These are phyloP conservation scores for Poa pratensis DNA, from an alignment of 176 grass and related monocot species.

Conservation along the genomic window DNA sequence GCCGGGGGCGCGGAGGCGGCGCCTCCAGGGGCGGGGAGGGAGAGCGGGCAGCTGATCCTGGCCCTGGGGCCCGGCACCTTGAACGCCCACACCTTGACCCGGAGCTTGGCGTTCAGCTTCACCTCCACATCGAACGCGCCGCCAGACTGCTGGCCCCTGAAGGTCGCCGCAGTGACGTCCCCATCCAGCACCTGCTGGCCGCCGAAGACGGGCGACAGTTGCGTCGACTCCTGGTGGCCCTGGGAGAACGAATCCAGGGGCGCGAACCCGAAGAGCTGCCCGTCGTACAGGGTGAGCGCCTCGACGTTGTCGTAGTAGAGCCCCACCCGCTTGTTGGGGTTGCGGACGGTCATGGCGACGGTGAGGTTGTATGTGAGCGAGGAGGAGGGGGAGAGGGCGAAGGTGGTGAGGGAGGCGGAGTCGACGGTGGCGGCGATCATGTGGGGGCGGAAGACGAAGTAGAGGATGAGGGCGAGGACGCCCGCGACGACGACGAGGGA, in stretches of 20 bases:
- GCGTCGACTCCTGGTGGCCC: conserved; percentile 11
- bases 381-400: background rate
- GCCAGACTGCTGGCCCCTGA: background rate
- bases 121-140: conserved; percentile 46
- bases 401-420: conserved; percentile 47
- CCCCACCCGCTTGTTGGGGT: conserved; percentile 69
- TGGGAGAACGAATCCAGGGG: conserved; percentile 66
- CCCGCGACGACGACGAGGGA: conserved; percentile 43
- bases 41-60: conserved; percentile 44
- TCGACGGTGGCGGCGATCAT: conserved; percentile 62
- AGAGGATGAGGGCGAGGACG: conserved; percentile 52
- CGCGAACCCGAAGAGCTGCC: conserved; percentile 53
- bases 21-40: conserved; percentile 27
- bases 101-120: conserved; percentile 49
- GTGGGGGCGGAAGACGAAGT: conserved; percentile 73
- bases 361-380: conserved; percentile 1
- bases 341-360: conserved; percentile 57
- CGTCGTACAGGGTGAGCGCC: conserved; percentile 44
- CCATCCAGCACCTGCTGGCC: conserved; percentile 38
- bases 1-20: background rate
- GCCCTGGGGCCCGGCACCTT: conserved; percentile 20
- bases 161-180: background rate
- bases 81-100: conserved; percentile 55
- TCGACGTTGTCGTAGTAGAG: conserved; percentile 77
- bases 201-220: conserved; percentile 18